Conservation (phyloP, 1,139 yeast genomes). For the Arxiozyma slooffiae region DNA sequence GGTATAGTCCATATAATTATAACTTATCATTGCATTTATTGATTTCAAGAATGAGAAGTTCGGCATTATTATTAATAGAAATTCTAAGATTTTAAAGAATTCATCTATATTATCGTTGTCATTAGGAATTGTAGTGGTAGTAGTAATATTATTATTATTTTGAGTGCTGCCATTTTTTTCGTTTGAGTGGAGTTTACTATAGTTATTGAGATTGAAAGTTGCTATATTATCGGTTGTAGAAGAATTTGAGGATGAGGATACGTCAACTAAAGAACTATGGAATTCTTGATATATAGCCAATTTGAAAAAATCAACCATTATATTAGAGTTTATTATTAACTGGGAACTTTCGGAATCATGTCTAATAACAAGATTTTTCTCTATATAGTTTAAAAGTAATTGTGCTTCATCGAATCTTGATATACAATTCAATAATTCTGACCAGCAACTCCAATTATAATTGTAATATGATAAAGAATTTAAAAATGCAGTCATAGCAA, state of each 20-base stretch:
- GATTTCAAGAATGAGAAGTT: slow-evolving; percentile 63
- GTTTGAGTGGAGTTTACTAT: background rate
- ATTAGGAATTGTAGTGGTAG: background rate
- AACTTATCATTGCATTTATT: slow-evolving; percentile 71
- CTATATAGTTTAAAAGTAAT: slow-evolving; percentile 37
- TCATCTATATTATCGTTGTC: slow-evolving; percentile 50
- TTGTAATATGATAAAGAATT: slow-evolving; percentile 55
- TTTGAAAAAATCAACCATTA: slow-evolving; percentile 63
- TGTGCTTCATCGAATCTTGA: slow-evolving; percentile 55
- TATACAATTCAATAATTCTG: slow-evolving; percentile 61
- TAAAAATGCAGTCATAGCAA: slow-evolving; percentile 53
- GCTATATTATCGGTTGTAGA: background rate
- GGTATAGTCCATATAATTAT: slow-evolving; percentile 70
- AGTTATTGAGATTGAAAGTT: background rate
- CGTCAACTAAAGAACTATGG: slow-evolving; percentile 2
- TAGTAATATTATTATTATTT: no score
- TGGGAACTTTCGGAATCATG: slow-evolving; percentile 14
- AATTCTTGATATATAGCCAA: slow-evolving; percentile 70
- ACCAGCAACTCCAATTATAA: slow-evolving; percentile 92
- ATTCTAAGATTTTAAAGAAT: slow-evolving; percentile 41
- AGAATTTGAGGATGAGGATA: background rate
- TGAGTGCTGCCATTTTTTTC: background rate
- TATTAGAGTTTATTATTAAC: slow-evolving; percentile 18
- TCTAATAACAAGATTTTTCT: slow-evolving; percentile 25
- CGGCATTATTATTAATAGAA: slow-evolving; percentile 50